Evolutionary conservation across 2,329 filamentous ascomycete genomes (phyloP).

Genomic region (Nigrospora oryzae): DNA sequence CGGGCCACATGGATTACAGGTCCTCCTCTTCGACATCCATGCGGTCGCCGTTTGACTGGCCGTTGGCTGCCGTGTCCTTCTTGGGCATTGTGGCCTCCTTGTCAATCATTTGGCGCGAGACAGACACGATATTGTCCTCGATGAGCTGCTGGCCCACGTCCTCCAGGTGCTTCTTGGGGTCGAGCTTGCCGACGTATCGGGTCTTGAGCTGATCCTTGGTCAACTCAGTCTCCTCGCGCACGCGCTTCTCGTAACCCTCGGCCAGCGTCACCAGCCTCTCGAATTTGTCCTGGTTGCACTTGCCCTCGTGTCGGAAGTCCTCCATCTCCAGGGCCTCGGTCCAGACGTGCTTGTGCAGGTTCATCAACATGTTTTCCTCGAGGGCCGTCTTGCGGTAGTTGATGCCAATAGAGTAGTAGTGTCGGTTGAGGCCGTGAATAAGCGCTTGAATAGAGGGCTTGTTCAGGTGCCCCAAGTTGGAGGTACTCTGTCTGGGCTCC

Average conservation of each 20-base stretch:
- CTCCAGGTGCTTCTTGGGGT: constrained; percentile 98
- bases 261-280: constrained; percentile 81
- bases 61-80: constrained; percentile 47
- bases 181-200: constrained; percentile 95
- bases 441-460: constrained; percentile 99
- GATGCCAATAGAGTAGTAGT: constrained; percentile 99
- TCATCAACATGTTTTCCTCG: constrained; percentile 99
- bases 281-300: constrained; percentile 80
- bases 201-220: constrained; percentile 98
- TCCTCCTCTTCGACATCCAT: constrained; percentile 64
- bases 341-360: constrained; percentile 99
- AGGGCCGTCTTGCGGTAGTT: constrained; percentile 96
- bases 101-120: constrained; percentile 99
- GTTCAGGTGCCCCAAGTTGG: constrained; percentile 94
- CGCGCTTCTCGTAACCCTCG: constrained; percentile 96
- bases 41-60: constrained; percentile 43
- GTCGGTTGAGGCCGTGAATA: constrained; percentile 93
- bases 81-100: constrained; percentile 92
- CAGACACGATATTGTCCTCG: constrained; percentile 97
- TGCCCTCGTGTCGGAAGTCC: constrained; percentile 79
- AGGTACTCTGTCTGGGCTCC: constrained; percentile 94
- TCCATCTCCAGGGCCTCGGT: constrained; percentile 96
- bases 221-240: constrained; percentile 96
- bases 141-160: constrained; percentile 94
- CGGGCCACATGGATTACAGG: constrained; percentile 5